Conservation (phyloP, 768 basidiomycete species). For the Mycena leptocephala region DNA sequence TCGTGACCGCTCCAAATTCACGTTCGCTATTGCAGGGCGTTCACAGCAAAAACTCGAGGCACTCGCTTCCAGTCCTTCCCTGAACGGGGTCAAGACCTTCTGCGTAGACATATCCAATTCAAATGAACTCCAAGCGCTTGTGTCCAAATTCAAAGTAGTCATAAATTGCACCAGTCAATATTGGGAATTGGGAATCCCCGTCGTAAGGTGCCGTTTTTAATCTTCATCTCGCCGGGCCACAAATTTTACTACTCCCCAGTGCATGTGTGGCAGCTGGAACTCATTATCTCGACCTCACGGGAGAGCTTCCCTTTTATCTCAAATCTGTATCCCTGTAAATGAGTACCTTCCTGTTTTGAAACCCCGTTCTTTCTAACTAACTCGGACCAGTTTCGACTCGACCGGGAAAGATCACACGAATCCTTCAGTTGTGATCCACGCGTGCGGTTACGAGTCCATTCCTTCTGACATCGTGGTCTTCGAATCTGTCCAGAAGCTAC, state of each 20-base stretch:
- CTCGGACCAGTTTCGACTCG: neutral
- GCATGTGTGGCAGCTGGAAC: slow-evolving; percentile 9
- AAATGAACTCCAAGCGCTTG: neutral
- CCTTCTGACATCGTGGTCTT: slow-evolving; percentile 6
- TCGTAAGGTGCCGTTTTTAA: neutral
- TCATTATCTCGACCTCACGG: slow-evolving; percentile 15
- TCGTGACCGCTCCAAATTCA: slow-evolving; percentile 6
- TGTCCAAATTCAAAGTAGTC: neutral
- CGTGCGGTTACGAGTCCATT: slow-evolving; percentile 17
- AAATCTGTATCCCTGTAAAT: slow-evolving; percentile 2
- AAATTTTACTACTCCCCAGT: neutral
- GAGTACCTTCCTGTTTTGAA: neutral
- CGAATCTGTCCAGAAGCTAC: neutral
- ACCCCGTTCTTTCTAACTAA: neutral
- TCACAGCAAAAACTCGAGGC: slow-evolving; percentile 2
- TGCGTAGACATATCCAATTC: neutral
- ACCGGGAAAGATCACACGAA: neutral
- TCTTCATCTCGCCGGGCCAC: neutral
- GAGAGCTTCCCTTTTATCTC: slow-evolving; percentile 13
- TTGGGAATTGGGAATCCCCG: slow-evolving; percentile 8
- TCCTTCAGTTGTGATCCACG: slow-evolving; percentile 1
- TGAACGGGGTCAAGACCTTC: neutral
- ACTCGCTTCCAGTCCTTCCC: neutral
- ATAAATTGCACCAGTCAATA: slow-evolving; percentile 13
- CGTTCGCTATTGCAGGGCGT: slow-evolving; percentile 6